Conservation (phyloP, 306 rosid genomes). For the Cyclanthera cordifolia region DNA sequence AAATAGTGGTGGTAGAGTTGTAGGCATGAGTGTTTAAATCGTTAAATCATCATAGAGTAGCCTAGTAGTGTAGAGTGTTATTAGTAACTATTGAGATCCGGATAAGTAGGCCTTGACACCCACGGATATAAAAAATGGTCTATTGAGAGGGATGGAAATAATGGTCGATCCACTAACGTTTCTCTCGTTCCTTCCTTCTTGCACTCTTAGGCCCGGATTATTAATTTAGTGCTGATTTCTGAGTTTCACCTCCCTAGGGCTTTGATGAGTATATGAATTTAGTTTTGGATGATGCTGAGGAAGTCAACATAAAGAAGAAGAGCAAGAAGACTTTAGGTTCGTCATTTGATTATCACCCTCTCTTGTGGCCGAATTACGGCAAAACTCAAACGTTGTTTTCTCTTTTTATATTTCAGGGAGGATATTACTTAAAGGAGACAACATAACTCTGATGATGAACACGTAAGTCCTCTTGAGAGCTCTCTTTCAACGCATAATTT, state of each 20-base stretch:
- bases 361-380: neutral
- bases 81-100: too few species aligned
- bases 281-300: slow-evolving; percentile 58
- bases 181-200: too few species aligned
- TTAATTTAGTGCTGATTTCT: too few species aligned
- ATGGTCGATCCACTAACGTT: too few species aligned
- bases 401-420: slow-evolving; percentile 36
- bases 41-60: too few species aligned
- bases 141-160: too few species aligned
- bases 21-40: too few species aligned
- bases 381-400: neutral
- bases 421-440: slow-evolving; percentile 82
- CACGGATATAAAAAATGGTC: too few species aligned
- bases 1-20: too few species aligned
- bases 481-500: neutral
- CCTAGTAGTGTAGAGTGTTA: too few species aligned
- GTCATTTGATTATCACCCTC: neutral
- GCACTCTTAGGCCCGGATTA: too few species aligned
- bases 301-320: slow-evolving; percentile 66
- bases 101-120: too few species aligned
- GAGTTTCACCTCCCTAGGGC: slow-evolving; percentile 28
- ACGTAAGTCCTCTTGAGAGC: slow-evolving; percentile 33
- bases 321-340: slow-evolving; percentile 58
- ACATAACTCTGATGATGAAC: slow-evolving; percentile 81
- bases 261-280: slow-evolving; percentile 67